A percentile compares a stretch with the other conserved stretches of the same genome.
Conservation (phyloP, 2,329 filamentous ascomycete genomes). For the Gaeumannomyces tritici region DNA sequence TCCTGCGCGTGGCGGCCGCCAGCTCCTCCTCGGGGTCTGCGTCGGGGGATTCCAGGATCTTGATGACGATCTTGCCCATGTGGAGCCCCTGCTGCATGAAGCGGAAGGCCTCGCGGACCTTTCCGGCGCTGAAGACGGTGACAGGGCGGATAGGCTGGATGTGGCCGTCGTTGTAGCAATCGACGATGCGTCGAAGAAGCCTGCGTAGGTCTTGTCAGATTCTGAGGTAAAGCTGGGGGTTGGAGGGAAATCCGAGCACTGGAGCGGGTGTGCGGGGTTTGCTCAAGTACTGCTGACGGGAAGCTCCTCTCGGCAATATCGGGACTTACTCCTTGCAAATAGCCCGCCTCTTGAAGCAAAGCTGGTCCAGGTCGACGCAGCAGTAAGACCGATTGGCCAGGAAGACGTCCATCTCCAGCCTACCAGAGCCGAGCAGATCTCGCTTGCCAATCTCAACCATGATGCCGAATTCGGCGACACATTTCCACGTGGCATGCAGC, state of each 20-base stretch:
- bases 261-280: too few relatives aligned
- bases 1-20: conserved; percentile 14
- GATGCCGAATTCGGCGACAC: conserved; percentile 18
- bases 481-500: conserved; percentile 17
- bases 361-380: conserved; percentile 3
- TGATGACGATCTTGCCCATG: conserved; percentile 15
- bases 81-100: conserved; percentile 31
- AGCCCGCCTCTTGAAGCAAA: too few relatives aligned
- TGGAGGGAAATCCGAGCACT: too few relatives aligned
- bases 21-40: too few relatives aligned
- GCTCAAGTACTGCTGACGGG: too few relatives aligned
- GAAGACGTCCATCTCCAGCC: conserved; percentile 25
- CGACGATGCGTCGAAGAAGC: too few relatives aligned
- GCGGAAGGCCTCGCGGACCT: conserved; percentile 29
- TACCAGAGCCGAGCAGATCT: conserved; percentile 18
- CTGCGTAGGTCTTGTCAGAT: too few relatives aligned
- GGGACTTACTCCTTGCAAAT: too few relatives aligned
- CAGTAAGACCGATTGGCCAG: conserved; percentile 10
- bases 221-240: too few relatives aligned
- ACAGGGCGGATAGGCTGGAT: conserved; percentile 15
- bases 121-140: conserved; percentile 21
- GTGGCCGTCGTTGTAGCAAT: too few relatives aligned
- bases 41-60: too few relatives aligned
- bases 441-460: conserved; percentile 22
- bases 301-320: too few relatives aligned